phyloP scores from a whole-genome alignment of 192 early-diverging fungal species.

The Spizellomyces sp. region DNA sequence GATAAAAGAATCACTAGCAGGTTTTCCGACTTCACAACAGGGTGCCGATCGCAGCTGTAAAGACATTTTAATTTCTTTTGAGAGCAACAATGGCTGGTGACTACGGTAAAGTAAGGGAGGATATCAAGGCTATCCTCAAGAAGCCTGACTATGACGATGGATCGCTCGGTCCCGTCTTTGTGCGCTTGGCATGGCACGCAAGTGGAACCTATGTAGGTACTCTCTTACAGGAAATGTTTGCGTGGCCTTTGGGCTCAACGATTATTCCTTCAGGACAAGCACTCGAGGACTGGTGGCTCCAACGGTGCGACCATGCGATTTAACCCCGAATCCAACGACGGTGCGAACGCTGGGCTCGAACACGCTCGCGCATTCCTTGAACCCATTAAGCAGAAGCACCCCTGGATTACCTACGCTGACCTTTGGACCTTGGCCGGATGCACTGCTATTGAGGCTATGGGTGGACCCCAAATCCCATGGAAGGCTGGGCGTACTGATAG shows the following conservation, averaged over 20 bases:
- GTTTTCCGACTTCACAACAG: not conserved
- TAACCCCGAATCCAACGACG: conserved; percentile 61
- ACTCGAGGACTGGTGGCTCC: conserved; percentile 61
- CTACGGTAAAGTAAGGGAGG: conserved; percentile 35
- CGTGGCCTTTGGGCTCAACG: no score
- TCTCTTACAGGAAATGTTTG: no score
- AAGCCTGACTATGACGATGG: conserved; percentile 61
- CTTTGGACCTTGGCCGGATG: conserved; percentile 76
- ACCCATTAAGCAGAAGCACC: conserved; percentile 63
- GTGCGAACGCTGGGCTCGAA: conserved; percentile 67
- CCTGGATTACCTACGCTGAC: conserved; percentile 71
- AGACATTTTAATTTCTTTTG: not conserved
- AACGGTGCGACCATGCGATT: conserved; percentile 74
- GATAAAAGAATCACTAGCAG: not conserved
- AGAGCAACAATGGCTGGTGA: conserved; percentile 8
- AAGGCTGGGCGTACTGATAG: conserved; percentile 60
- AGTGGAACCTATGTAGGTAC: conserved; percentile 59
- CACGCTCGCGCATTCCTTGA: conserved; percentile 54
- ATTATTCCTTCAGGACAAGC: conserved; percentile 26
- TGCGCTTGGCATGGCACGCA: conserved; percentile 66
- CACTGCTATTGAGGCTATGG: conserved; percentile 70
- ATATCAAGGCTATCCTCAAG: conserved; percentile 47
- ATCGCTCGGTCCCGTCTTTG: conserved; percentile 66
- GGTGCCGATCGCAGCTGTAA: no score
- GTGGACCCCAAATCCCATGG: conserved; percentile 71